phyloP scores from a whole-genome alignment of 2,329 filamentous ascomycete species.

The Pseudocercospora fijiensis region DNA sequence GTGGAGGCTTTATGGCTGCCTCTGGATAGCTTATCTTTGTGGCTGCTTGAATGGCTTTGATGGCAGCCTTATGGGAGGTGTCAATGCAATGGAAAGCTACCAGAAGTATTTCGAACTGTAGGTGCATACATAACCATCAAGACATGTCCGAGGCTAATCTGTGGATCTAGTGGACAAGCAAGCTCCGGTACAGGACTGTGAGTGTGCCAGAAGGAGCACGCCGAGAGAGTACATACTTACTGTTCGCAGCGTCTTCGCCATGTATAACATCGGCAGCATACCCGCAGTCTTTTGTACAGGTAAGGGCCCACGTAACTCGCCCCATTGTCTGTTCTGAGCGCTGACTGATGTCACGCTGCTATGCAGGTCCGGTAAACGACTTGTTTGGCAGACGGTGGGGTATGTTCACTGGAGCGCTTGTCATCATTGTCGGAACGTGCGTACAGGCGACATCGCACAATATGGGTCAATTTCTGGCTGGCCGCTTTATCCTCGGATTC shows the following conservation, averaged over 20 bases:
- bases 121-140: background rate
- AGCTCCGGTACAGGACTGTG: slow-evolving; percentile 8
- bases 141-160: background rate
- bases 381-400: slow-evolving; percentile 7
- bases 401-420: slow-evolving; percentile 10
- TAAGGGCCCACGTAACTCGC: background rate
- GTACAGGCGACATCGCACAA: slow-evolving; percentile 10
- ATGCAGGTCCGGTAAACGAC: slow-evolving; percentile 4
- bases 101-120: slow-evolving; percentile 6
- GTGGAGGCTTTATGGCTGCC: slow-evolving; percentile 11
- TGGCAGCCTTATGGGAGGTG: slow-evolving; percentile 10
- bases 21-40: slow-evolving; percentile 9
- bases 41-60: slow-evolving; percentile 11
- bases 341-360: background rate
- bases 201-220: background rate
- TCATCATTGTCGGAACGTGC: slow-evolving; percentile 5
- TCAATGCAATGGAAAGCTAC: slow-evolving; percentile 6
- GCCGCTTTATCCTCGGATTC: slow-evolving; percentile 8
- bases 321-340: background rate
- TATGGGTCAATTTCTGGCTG: slow-evolving; percentile 6
- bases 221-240: background rate
- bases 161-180: background rate
- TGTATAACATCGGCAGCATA: slow-evolving; percentile 8
- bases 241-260: background rate
- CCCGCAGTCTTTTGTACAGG: slow-evolving; percentile 10